These are phyloP conservation scores for Coemansia umbellata DNA, from an alignment of 192 early-diverging fungal species.

Conservation along the genomic window DNA sequence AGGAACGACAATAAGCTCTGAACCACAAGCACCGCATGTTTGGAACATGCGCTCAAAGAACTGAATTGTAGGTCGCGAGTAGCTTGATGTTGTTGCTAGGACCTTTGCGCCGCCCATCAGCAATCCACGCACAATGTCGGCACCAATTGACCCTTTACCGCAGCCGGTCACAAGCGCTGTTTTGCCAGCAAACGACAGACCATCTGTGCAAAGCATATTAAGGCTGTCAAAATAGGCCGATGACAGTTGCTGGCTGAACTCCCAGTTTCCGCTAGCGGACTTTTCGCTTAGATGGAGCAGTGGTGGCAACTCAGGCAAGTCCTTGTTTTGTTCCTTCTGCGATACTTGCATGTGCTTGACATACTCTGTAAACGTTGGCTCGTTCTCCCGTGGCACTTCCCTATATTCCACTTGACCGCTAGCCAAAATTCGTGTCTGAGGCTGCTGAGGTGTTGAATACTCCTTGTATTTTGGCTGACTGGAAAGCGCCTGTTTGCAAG, in stretches of 20 bases:
- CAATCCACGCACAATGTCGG: constrained; percentile 80
- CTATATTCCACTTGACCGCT: constrained; percentile 72
- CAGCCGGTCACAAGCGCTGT: constrained; percentile 85
- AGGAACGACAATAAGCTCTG: constrained; percentile 80
- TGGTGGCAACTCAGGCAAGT: neutral
- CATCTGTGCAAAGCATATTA: constrained; percentile 63
- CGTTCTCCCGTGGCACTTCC: constrained; percentile 71
- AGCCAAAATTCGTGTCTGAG: constrained; percentile 65
- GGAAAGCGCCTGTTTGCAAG: constrained; percentile 68
- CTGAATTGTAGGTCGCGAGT: constrained; percentile 72
- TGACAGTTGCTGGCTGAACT: constrained; percentile 66
- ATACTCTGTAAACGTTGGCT: constrained; percentile 79
- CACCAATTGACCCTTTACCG: constrained; percentile 85
- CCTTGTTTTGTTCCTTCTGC: neutral
- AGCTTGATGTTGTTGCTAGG: constrained; percentile 86
- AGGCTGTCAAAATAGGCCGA: constrained; percentile 72
- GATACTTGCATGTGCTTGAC: constrained; percentile 65
- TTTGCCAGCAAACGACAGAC: constrained; percentile 79
- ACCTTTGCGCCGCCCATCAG: constrained; percentile 87
- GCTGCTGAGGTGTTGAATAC: constrained; percentile 72
- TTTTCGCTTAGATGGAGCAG: constrained; percentile 16
- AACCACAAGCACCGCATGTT: constrained; percentile 76
- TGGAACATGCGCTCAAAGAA: constrained; percentile 87
- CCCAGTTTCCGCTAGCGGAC: constrained; percentile 51
- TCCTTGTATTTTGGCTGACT: constrained; percentile 78